A percentile compares a stretch with the other conserved stretches of the same genome.
phyloP scores from a whole-genome alignment of 306 rosid species.

The Notholithocarpus densiflorus region DNA sequence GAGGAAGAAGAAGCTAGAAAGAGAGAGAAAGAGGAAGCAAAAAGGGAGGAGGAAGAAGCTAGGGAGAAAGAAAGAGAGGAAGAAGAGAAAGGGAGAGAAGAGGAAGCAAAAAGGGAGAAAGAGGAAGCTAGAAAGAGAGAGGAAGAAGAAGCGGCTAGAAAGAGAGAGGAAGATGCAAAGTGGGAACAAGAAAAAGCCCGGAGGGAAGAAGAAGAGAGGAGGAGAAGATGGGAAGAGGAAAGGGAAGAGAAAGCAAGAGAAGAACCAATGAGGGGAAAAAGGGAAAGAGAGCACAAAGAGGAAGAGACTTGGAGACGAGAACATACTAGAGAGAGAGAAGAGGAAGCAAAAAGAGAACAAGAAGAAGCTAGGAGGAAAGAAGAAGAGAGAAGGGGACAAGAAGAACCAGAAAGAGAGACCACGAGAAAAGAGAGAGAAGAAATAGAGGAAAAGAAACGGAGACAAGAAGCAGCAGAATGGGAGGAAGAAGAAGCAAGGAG shows the following conservation, averaged over 20 bases:
- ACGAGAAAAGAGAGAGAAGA: neutral
- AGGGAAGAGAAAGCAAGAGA: neutral
- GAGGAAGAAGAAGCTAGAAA: constrained; percentile 8
- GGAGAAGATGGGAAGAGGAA: neutral
- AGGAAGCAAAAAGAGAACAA: neutral
- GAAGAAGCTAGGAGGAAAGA: neutral
- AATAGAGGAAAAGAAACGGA: neutral
- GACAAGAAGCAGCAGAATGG: neutral
- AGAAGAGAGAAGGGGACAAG: neutral
- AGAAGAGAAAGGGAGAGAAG: neutral
- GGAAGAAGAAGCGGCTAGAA: neutral
- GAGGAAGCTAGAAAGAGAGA: constrained; percentile 2
- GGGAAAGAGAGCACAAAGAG: neutral
- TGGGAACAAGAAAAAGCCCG: neutral
- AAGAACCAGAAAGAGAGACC: neutral
- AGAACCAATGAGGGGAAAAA: neutral
- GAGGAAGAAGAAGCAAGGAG: neutral
- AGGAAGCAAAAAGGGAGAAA: neutral
- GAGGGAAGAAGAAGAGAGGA: neutral
- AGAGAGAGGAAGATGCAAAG: neutral
- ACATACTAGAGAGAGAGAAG: neutral
- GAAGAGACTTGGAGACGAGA: neutral
- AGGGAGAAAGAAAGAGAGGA: neutral
- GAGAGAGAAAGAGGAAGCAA: neutral
- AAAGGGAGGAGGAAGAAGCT: neutral